These are phyloP conservation scores for Juglanconis juglandina DNA, from an alignment of 2,329 filamentous ascomycete genomes.

Conservation along the genomic window DNA sequence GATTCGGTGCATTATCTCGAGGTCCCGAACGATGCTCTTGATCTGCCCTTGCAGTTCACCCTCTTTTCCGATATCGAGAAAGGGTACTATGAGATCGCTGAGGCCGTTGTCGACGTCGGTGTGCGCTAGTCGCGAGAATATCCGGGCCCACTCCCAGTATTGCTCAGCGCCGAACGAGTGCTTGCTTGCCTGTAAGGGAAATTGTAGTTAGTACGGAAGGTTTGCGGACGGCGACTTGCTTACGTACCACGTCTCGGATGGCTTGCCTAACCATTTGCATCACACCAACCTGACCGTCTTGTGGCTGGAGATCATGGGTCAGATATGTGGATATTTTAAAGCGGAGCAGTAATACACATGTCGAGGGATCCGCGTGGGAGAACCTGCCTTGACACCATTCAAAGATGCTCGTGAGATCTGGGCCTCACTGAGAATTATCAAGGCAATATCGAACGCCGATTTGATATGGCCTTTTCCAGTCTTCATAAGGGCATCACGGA, in stretches of 20 bases:
- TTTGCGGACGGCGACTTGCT: not conserved
- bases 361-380: constrained; percentile 3
- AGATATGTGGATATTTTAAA: constrained; percentile 21
- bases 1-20: constrained; percentile 43
- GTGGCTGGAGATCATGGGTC: not conserved
- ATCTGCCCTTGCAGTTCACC: constrained; percentile 40
- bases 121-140: constrained; percentile 21
- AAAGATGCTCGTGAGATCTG: constrained; percentile 35
- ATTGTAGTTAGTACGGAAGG: not conserved
- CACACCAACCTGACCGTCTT: constrained; percentile 9
- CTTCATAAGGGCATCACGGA: constrained; percentile 30
- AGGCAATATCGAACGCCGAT: constrained; percentile 39
- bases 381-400: constrained; percentile 30
- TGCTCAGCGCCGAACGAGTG: constrained; percentile 36
- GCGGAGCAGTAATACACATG: constrained; percentile 22
- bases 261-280: constrained; percentile 15
- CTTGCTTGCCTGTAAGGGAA: constrained; percentile 29
- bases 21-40: constrained; percentile 45
- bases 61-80: constrained; percentile 41
- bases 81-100: constrained; percentile 18
- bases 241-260: constrained; percentile 15
- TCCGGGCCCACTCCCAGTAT: constrained; percentile 35
- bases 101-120: constrained; percentile 24
- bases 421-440: constrained; percentile 41
- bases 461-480: constrained; percentile 26